Percentiles rank a stretch among this genome's conserved stretches.
phyloP scores from a whole-genome alignment of 148 eudicot species.

The Amaranthus cruentus region DNA sequence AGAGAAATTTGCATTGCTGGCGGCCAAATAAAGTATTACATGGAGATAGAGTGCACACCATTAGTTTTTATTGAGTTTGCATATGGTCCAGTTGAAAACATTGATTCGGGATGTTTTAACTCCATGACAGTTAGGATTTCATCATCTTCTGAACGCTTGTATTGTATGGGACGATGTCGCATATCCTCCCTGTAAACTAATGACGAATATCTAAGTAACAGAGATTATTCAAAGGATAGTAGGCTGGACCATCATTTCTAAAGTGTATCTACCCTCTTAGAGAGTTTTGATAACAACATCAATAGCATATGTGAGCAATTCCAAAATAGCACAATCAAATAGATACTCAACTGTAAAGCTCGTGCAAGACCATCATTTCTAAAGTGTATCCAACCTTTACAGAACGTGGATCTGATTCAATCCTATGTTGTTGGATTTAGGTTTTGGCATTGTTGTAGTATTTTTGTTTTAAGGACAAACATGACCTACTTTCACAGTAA shows the following conservation, averaged over 20 bases:
- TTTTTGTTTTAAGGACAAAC: no score
- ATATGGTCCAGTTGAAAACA: conserved; percentile 21
- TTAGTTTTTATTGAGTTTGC: conserved; percentile 15
- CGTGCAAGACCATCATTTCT: no score
- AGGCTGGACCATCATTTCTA: no score
- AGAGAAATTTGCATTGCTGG: neutral
- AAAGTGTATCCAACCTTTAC: no score
- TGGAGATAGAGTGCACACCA: conserved; percentile 21
- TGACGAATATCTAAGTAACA: conserved; percentile 6
- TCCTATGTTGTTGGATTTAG: no score
- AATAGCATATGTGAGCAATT: neutral
- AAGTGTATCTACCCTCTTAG: no score
- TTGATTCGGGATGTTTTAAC: conserved; percentile 24
- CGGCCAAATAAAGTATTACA: neutral
- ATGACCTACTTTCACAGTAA: no score
- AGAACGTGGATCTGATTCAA: no score
- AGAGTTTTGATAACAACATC: neutral
- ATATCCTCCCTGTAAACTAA: conserved; percentile 46
- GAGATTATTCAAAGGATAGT: neutral
- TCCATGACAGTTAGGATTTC: conserved; percentile 21
- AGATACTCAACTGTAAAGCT: neutral
- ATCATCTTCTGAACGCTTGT: conserved; percentile 15
- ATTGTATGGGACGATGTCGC: conserved; percentile 16
- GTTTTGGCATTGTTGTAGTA: no score
- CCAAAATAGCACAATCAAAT: neutral